Conservation (phyloP, 2,329 filamentous ascomycete genomes). For the Aspergillus candidus region DNA sequence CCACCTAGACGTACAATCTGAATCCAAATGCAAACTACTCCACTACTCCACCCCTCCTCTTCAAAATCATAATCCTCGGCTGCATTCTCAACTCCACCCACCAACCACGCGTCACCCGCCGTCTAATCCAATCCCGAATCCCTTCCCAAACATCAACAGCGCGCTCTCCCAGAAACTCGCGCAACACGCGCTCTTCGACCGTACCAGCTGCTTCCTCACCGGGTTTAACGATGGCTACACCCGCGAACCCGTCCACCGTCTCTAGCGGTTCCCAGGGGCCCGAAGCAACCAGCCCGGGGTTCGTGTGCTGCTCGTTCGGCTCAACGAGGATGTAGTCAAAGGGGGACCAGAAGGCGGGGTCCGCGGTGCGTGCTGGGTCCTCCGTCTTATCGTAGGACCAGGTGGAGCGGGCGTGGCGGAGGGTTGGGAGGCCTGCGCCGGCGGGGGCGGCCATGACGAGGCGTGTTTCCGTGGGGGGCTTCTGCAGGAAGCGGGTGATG, state of each 20-base stretch:
- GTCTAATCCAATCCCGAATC: slow-evolving; percentile 20
- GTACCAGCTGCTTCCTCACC: slow-evolving; percentile 22
- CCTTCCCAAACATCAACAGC: slow-evolving; percentile 24
- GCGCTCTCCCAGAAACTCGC: slow-evolving; percentile 28
- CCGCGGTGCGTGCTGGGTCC: slow-evolving; percentile 41
- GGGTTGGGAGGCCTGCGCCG: slow-evolving; percentile 6
- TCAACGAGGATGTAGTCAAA: slow-evolving; percentile 57
- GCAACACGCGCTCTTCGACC: slow-evolving; percentile 32
- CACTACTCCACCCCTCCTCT: slow-evolving; percentile 8
- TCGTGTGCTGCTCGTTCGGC: slow-evolving; percentile 21
- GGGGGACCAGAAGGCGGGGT: slow-evolving; percentile 50
- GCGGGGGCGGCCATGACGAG: slow-evolving; percentile 6
- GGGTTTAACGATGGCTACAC: slow-evolving; percentile 44
- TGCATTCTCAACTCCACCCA: slow-evolving; percentile 52
- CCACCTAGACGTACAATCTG: too few species aligned
- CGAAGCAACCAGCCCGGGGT: slow-evolving; percentile 32
- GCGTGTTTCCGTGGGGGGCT: slow-evolving; percentile 13
- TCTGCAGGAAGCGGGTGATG: slow-evolving; percentile 54
- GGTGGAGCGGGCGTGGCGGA: slow-evolving; percentile 14
- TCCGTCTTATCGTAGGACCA: slow-evolving; percentile 60
- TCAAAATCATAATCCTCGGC: slow-evolving; percentile 49
- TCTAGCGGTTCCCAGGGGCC: slow-evolving; percentile 48
- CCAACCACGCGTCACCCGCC: slow-evolving; percentile 42
- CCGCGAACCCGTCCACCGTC: slow-evolving; percentile 47
- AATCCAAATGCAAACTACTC: too few species aligned